Evolutionary conservation across 2,329 filamentous ascomycete genomes (phyloP).

Genomic region (Tolypocladium paradoxum): DNA sequence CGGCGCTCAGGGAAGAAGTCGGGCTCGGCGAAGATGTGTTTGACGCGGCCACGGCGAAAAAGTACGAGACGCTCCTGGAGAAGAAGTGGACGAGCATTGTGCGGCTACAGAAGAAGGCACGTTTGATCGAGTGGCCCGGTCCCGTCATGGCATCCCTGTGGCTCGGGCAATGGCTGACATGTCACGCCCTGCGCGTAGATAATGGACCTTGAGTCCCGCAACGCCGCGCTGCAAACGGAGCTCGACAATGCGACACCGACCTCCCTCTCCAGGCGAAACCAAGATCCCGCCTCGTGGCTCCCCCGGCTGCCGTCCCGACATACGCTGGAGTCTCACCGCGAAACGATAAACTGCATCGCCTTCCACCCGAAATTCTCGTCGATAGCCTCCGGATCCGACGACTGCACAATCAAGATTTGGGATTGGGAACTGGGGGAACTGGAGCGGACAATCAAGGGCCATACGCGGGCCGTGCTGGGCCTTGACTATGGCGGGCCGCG

Average conservation of each 20-base stretch:
- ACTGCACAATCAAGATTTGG: conserved; percentile 93
- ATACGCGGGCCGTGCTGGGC: conserved; percentile 79
- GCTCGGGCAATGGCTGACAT: not conserved
- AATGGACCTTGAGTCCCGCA: conserved; percentile 80
- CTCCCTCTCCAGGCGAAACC: conserved; percentile 67
- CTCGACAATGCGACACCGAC: conserved; percentile 70
- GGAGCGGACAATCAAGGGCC: conserved; percentile 82
- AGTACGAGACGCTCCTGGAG: conserved; percentile 87
- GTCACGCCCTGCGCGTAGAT: conserved; percentile 43
- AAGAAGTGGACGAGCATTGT: conserved; percentile 99
- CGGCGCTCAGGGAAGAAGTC: conserved; percentile 67
- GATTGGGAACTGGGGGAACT: conserved; percentile 91
- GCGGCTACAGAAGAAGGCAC: conserved; percentile 85
- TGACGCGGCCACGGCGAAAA: conserved; percentile 75
- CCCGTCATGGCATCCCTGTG: no score
- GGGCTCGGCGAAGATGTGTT: conserved; percentile 58
- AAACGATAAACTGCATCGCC: conserved; percentile 74
- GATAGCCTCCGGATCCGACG: conserved; percentile 81
- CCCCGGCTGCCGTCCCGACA: conserved; percentile 75
- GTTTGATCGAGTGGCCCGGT: conserved; percentile 3
- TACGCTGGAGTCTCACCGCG: conserved; percentile 71
- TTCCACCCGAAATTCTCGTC: conserved; percentile 91
- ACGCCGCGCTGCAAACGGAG: conserved; percentile 64
- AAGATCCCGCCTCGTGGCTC: conserved; percentile 79
- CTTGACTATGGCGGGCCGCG: conserved; percentile 83